Evolutionary conservation across 139 green algal species (phyloP), one percentile per base, ranked within the genome.

Genomic region (Zygnema circumcarinatum): DNA sequence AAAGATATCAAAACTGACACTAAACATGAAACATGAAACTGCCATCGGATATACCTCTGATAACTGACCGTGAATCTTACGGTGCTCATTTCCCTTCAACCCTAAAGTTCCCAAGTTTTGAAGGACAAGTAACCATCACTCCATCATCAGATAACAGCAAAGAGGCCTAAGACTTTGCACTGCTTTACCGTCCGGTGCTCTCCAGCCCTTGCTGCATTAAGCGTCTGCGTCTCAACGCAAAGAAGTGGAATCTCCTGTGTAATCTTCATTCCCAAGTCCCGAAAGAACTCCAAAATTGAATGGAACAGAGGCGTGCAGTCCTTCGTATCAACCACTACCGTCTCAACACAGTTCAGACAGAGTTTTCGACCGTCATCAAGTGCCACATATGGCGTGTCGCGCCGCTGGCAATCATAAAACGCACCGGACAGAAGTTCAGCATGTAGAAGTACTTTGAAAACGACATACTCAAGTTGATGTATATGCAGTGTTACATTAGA

Each of bases 311-410:
- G 74, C 20, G 39, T 56, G 32, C 84, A 89, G 31, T 97, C 96
- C 1, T 76, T 42, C 0, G 94, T 97, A 87, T 98, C 95, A 16
- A 95, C 83, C 31, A 96, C 93, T 0, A 97, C 88, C 11, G 83
- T 94, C 75, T 83, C 84, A 21, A 95, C 42, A 92, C 96, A 98
- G 35, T 90, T 74, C 53, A 96, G 87, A 92, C 96, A 98, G 53
- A 97, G 84, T n/a, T 90, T 74, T 25, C 96, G 93, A 0, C 93
- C 94, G 78, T 98, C 95, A 7, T 92, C 78, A 53, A 96, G 86
- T 52, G 68, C 78, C 0, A 85, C 88, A 90, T 91, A 96, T 3
- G 87, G n/a, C 75, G 89, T 68, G 11, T 84, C 92, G 1, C 79
- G 32, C 11, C 91, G 87, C 83, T 93, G 89, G 79, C 94, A 84